Evolutionary conservation across 1,284 basidiomycete genomes (phyloP).

Genomic region (Stereum hirsutum): DNA sequence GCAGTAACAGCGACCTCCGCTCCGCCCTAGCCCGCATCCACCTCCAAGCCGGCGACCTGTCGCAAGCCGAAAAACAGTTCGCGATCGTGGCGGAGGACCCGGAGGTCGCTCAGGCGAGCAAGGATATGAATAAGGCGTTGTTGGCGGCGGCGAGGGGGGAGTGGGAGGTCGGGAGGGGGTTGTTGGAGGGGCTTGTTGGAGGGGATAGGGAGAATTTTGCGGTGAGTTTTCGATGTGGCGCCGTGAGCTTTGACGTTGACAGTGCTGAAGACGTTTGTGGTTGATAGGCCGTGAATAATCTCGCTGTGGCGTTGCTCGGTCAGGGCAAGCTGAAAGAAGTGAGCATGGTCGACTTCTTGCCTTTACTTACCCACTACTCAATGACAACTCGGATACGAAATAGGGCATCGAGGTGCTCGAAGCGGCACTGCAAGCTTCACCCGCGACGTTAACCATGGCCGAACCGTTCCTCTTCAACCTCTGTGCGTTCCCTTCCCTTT

Average conservation of each 20-base stretch:
- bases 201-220: constrained; percentile 49
- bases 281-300: constrained; percentile 65
- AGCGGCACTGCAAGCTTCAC: constrained; percentile 46
- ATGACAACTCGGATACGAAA: not conserved
- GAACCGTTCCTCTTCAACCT: constrained; percentile 79
- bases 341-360: constrained; percentile 4
- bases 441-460: constrained; percentile 58
- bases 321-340: constrained; percentile 67
- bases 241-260: too few relatives aligned
- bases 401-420: constrained; percentile 66
- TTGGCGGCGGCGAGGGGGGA: constrained; percentile 58
- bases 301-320: constrained; percentile 59
- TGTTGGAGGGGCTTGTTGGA: constrained; percentile 34
- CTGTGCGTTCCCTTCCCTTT: constrained; percentile 33
- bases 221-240: constrained; percentile 30
- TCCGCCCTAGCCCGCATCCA: constrained; percentile 66
- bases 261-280: not conserved
- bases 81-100: constrained; percentile 37
- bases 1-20: constrained; percentile 42
- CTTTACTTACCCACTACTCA: not conserved
- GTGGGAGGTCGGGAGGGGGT: constrained; percentile 44
- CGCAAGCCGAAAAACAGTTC: constrained; percentile 46
- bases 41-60: constrained; percentile 59
- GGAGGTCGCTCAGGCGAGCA: constrained; percentile 28
- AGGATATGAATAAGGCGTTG: constrained; percentile 54